Evolutionary conservation across 2,329 filamentous ascomycete genomes (phyloP), one percentile per base, ranked within the genome.

Genomic region (Teratosphaeria zuluensis): DNA sequence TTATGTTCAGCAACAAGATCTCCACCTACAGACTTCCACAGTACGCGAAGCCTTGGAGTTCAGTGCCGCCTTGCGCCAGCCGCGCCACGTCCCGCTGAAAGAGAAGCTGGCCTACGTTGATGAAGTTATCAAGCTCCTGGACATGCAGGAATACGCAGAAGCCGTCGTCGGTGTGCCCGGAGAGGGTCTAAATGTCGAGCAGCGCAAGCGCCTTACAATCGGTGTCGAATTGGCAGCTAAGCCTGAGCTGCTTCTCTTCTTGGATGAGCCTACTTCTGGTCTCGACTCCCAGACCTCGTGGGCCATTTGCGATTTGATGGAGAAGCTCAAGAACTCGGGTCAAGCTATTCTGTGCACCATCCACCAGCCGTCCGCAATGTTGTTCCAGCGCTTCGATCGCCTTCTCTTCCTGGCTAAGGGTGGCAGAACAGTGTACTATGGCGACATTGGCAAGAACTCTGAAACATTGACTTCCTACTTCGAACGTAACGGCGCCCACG

Each of bases 311-410:
- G 87, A 90, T 72, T 82, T 96, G 11, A 82, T 97, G 48, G 88
- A 95, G 74, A 96, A 95, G 75, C 80, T 96, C 35, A 90, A 90
- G 67, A 88, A 92, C 73, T 88, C 85, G 62, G 92, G 92, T 16
- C 90, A 95, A 72, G 92, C 92, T 56, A 90, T 96, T 74, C 84
- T 96, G n/a, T 96, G 91, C 77, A 96, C 92, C 0, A 96, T 96
- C 61, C 92, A 97, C 73, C 92, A 97, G 74, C 92, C 92, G n/a
- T 95, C 90, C 14, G 91, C 92, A 35, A 91, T 95, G 81, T 81
- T 96, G 56, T 96, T 96, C 78, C 89, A 96, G 72, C 87, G 90
- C 59, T 96, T 94, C 70, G 89, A 94, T 68, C 83, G 88, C 59
- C 81, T 94, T 7, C 79, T 92, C 33, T 90, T 94, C 77, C 77